phyloP scores from a whole-genome alignment of 108 stramenopile species.

The Bacterosira constricta region DNA sequence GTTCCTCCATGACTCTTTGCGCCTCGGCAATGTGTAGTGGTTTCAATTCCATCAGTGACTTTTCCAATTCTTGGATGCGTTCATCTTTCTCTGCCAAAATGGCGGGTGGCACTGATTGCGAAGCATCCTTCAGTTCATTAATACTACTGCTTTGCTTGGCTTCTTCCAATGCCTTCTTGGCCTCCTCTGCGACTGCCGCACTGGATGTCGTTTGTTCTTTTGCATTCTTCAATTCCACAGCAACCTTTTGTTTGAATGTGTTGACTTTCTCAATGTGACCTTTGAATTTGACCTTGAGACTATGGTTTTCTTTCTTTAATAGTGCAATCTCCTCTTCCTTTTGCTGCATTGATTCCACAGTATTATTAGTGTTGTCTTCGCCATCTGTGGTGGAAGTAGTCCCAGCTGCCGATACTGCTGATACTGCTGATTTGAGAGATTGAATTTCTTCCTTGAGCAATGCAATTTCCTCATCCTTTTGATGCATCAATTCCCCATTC shows the following conservation, averaged over 20 bases:
- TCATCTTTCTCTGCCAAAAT: conserved; percentile 40
- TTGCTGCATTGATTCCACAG: not conserved
- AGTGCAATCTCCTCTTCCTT: conserved; percentile 21
- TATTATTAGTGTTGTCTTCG: not conserved
- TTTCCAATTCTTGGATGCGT: conserved; percentile 37
- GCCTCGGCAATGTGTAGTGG: conserved; percentile 40
- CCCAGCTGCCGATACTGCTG: not conserved
- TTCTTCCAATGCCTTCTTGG: conserved; percentile 18
- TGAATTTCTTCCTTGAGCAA: conserved; percentile 22
- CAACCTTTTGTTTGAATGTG: conserved; percentile 27
- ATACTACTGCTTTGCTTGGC: not conserved
- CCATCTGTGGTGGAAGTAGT: not conserved
- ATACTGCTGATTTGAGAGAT: conserved; percentile 2
- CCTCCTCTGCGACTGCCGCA: conserved; percentile 27
- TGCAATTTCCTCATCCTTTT: conserved; percentile 22
- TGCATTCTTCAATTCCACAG: conserved; percentile 30
- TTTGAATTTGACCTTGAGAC: conserved; percentile 33
- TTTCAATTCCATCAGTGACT: conserved; percentile 22
- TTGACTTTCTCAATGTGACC: conserved; percentile 20
- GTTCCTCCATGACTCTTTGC: conserved; percentile 45
- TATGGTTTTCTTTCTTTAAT: conserved; percentile 17
- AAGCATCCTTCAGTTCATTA: not conserved
- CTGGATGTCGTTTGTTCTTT: conserved; percentile 24
- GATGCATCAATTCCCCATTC: conserved; percentile 1
- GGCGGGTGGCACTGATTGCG: not conserved